Evolutionary conservation across 345 rosid genomes (phyloP), one percentile per base, ranked within the genome.

Genomic region (Euclidium syriacum): DNA sequence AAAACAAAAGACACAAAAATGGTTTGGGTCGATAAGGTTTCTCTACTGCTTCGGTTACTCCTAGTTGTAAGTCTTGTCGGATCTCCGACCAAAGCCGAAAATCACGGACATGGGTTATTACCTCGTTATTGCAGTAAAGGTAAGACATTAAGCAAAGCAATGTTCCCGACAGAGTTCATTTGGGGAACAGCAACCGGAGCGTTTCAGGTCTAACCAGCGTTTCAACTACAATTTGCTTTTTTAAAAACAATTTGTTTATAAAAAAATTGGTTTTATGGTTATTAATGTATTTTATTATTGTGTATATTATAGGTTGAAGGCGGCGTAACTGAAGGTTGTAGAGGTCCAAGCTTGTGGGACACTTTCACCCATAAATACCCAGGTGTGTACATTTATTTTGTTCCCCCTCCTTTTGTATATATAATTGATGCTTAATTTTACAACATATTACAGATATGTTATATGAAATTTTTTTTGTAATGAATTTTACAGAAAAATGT

Each of bases 301-400:
- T 49, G 15, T 10, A 23, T 20, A 11, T 10, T n/a, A n/a, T 35
- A 70, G 74, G 68, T 62, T 36, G 74, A 70, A 44, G 74, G 74
- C 35, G 74, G 68, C 27, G 74, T 70, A 25, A 6, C 46, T 3
- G 68, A 70, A 62, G 74, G 68, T 17, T 70, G 74, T 27, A 70
- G 62, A 62, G 74, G 74, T 20, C 74, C 74, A 54, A 70, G 74
- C 68, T 62, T 70, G 74, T 70, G 74, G 74, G 68, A 70, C 15
- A 52, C 62, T 22, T 70, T 32, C 62, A 53, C 68, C 22, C 36
- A 53, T 42, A 27, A 54, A 22, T 62, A 1, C 9, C 74, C 74
- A 26, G n/a, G 74, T 70, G 20, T 15, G 56, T 53, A 17, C 0
- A n/a, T 17, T 20, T 24, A 0, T 47, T 18, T 20, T 32, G 3